Percentiles rank a stretch among this genome's conserved stretches.
These are phyloP conservation scores for Fusarium coffeatum DNA, from an alignment of 2,329 filamentous ascomycete species.

Conservation along the genomic window DNA sequence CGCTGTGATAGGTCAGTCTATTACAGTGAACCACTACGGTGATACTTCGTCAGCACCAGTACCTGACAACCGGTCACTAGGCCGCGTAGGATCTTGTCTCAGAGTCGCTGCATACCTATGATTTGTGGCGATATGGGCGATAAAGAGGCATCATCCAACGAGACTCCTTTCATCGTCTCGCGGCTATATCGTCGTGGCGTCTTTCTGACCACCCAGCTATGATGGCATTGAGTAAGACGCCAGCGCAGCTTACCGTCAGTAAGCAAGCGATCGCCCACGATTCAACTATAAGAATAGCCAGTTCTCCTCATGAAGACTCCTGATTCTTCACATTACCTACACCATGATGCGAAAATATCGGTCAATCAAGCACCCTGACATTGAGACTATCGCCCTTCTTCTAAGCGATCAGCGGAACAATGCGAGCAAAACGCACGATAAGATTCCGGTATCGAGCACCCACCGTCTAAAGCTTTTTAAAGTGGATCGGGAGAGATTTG, in stretches of 20 bases:
- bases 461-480: conserved; percentile 49
- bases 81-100: neutral
- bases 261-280: neutral
- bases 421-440: conserved; percentile 59
- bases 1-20: conserved; percentile 29
- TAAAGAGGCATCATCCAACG: neutral
- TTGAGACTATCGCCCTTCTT: conserved; percentile 63
- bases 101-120: neutral
- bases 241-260: neutral
- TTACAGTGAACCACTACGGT: neutral
- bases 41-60: conserved; percentile 7
- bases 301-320: neutral
- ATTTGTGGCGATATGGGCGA: neutral
- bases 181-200: neutral
- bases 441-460: conserved; percentile 59
- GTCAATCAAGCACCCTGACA: conserved; percentile 39
- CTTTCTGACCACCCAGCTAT: conserved; percentile 3
- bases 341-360: conserved; percentile 1
- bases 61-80: neutral
- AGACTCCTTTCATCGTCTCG: neutral
- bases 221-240: neutral
- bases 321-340: neutral
- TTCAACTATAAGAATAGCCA: conserved; percentile 1
- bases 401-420: conserved; percentile 67
- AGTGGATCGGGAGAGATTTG: conserved; percentile 50